A percentile compares a stretch with the other conserved stretches of the same genome.
These are phyloP conservation scores for Colletotrichum paranaense DNA, from an alignment of 2,329 filamentous ascomycete genomes.

Conservation along the genomic window DNA sequence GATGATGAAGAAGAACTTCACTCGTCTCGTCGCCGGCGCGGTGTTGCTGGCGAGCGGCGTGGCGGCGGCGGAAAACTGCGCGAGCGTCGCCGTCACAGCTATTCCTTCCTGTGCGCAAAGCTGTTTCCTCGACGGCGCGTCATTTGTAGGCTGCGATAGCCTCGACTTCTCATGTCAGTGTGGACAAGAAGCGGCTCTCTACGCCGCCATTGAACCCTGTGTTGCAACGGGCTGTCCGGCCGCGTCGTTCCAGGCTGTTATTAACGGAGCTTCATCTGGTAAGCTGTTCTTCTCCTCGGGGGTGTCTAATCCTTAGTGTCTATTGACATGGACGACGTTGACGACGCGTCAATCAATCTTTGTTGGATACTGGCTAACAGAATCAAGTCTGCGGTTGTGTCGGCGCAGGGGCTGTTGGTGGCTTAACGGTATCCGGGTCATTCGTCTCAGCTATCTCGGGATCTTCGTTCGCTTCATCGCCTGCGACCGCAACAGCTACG, in stretches of 20 bases:
- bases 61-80: slow-evolving; percentile 38
- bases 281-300: background rate
- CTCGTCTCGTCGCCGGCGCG: background rate
- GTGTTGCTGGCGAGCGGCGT: background rate
- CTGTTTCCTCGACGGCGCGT: slow-evolving; percentile 43
- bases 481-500: slow-evolving; percentile 8
- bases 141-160: slow-evolving; percentile 41
- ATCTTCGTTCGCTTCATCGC: slow-evolving; percentile 11
- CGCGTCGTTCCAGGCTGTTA: slow-evolving; percentile 40
- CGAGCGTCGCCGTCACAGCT: slow-evolving; percentile 40
- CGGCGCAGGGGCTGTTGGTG: slow-evolving; percentile 4
- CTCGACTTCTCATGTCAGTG: slow-evolving; percentile 44
- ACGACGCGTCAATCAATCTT: fast-evolving
- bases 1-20: slow-evolving; percentile 1
- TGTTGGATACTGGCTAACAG: background rate
- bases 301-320: fast-evolving
- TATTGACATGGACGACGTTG: background rate
- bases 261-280: slow-evolving; percentile 40
- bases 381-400: slow-evolving; percentile 26
- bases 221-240: slow-evolving; percentile 42
- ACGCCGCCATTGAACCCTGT: slow-evolving; percentile 42
- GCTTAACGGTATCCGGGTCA: slow-evolving; percentile 16
- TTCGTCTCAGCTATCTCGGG: slow-evolving; percentile 22
- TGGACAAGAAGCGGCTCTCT: slow-evolving; percentile 38
- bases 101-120: slow-evolving; percentile 43